Evolutionary conservation across 768 basidiomycete species (phyloP), one percentile per base, ranked within the genome.

Genomic region (Hemileccinum impolitum): DNA sequence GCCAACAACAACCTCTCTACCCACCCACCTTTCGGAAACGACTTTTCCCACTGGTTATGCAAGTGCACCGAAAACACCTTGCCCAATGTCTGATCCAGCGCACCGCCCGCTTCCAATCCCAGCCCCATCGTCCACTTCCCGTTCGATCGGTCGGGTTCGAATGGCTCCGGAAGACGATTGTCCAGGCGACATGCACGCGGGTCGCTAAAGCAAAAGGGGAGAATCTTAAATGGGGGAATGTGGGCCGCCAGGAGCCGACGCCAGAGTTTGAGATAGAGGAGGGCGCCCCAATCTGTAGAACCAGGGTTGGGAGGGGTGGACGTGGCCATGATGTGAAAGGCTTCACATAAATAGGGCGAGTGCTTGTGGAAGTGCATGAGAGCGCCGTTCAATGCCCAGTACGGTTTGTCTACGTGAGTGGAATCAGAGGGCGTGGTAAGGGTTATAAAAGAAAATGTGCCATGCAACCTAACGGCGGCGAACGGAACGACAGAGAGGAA

Each of bases 341-440:
- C 90, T 71, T 97, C 93, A 72, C 95, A 97, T 37, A 99, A 84
- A 72, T 96, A 99, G 2, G 95, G 92, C 3, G 95, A 97, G 66
- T 87, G 84, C 59, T 81, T 77, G 52, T 78, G 78, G 74, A 99
- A 99, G 68, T 87, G 88, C 88, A 97, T 93, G 25, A 97, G 73
- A 2, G 95, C 94, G 45, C 95, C 95, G 64, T 97, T 97, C 43
- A 96, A 77, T 2, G 90, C 82, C 45, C 76, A 72, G 64, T 88
- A 87, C 3, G 78, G 72, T 66, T 89, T 87, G 70, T 88, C 87
- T 88, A 58, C n/a, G 39, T 9, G 35, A 23, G 17, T 6, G 9
- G 31, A 36, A 46, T 18, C 6, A 15, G 26, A 43, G 31, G 23
- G 19, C 31, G 31, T 34, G 35, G 9, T 12, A 30, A 30, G 28